These are phyloP conservation scores for Paxillus involutus DNA, from an alignment of 768 basidiomycete genomes.

Conservation along the genomic window DNA sequence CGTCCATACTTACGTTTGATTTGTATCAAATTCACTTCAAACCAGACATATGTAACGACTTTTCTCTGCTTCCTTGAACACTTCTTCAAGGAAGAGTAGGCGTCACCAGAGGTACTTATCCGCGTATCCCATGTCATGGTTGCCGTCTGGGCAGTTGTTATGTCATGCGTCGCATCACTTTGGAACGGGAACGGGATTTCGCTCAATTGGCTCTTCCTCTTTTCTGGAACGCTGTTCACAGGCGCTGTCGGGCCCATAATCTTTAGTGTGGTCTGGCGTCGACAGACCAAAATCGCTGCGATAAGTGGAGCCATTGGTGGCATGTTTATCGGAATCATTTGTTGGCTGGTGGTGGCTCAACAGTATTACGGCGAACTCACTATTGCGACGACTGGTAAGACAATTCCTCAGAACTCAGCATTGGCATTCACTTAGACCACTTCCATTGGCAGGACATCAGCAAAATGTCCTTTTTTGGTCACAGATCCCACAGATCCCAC, in stretches of 20 bases:
- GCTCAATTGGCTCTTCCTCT: conserved; percentile 18
- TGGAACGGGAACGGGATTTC: conserved; percentile 26
- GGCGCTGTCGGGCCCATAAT: conserved; percentile 33
- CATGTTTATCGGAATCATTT: conserved; percentile 41
- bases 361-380: conserved; percentile 16
- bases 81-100: conserved; percentile 1
- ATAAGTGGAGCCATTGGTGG: conserved; percentile 41
- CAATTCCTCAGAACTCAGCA: not conserved
- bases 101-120: conserved; percentile 19
- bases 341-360: conserved; percentile 41
- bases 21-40: conserved; percentile 31
- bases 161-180: conserved; percentile 25
- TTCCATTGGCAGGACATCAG: not conserved
- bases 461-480: too few relatives aligned
- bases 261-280: conserved; percentile 27
- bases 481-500: too few relatives aligned
- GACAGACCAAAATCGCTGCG: conserved; percentile 39
- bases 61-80: not conserved
- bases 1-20: conserved; percentile 36
- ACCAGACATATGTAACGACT: conserved; percentile 14
- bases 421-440: not conserved
- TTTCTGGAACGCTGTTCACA: conserved; percentile 18
- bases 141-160: conserved; percentile 21
- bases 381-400: conserved; percentile 11
- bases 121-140: conserved; percentile 27